Base-by-base conservation (phyloP, 2,329 filamentous ascomycete genomes). In the Chrysosporium keratinophilum region DNA sequence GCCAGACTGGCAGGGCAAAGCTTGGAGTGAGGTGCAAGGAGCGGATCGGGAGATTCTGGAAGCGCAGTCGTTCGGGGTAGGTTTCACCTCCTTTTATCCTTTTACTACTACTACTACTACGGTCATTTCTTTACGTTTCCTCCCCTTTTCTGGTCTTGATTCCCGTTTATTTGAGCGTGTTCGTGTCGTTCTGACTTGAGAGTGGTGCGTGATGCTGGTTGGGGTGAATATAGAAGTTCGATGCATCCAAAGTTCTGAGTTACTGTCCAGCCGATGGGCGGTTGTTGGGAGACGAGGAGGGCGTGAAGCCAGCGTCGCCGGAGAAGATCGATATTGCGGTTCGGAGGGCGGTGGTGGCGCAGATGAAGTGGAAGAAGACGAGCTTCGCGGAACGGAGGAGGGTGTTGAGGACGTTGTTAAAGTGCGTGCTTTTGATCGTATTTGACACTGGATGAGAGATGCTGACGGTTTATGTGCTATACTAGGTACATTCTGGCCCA, bases 191-290 rank as follows among this genome's bases (percentile, higher is more conserved):
- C 34, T 56, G 10, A 50, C 39, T 14, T 9, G 1, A 11, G 33
- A 34, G 39, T 3, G 19, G 20, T 44, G 9, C 23, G n/a, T 50
- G 35, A 6, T 31, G 14, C 35, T 49, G 14, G 45, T 34, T n/a
- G 34, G 17, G 17, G n/a, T 12, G 10, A 14, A 28, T 17, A 17
- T 35, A 72, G 67, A 64, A 65, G 67, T 72, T 68, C 65, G 68
- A 64, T 43, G 59, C 68, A 15, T 60, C 67, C 17, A 60, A 71
- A 49, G 69, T 73, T 35, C 67, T 71, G 60, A 71, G 70, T 61
- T 72, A 72, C 68, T 86, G 85, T 42, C 93, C 93, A 1, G 91
- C 91, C 1, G 96, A 89, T 20, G 93, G 93, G 58, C 80, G 86
- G 64, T 80, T 88, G 56, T 81, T 98, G 23, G 89, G 88, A 11